Base-by-base conservation (phyloP, 1,284 basidiomycete genomes). In the Veloboletus limbatus region DNA sequence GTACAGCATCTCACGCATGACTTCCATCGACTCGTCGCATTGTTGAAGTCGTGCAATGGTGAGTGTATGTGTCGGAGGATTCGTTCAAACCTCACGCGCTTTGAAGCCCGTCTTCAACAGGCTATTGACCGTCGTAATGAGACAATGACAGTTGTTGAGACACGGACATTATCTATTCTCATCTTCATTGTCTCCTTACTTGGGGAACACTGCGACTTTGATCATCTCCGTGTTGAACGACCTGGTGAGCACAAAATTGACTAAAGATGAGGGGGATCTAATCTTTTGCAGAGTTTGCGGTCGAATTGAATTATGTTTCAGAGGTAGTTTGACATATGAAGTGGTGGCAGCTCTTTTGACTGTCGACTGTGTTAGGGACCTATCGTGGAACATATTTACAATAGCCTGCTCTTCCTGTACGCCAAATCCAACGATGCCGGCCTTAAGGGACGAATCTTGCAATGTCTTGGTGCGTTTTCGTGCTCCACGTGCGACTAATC, bases 141-240 rank as follows among this genome's bases (percentile, higher is more conserved):
- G 18, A 32, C 53, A 6, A 66, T 70, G 56, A 49, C 59, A 8
- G 40, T 60, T 5, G 54, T 68, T 7, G 75, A 79, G 41, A 60
- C 63, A 34, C 66, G 72, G 39, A 69, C 74, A 7, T 57, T 82
- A 24, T 67, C 74, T 3, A 78, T 93, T 17, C 72, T 95, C 20
- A 82, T 92, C 27, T 86, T 87, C 57, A 92, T 97, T 38, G 81
- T 87, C 0, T 81, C 91, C 0, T 71, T 97, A 3, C 77, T 98
- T 0, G 89, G 85, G 38, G 92, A 98, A 65, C 79, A 95, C 59
- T 94, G 88, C 53, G 76, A 93, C 50, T 92, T 97, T 57, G 95
- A 98, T 62, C 69, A 71, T 4, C 68, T 96, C 14, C 79, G 90
- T 4, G 55, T 57, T 20, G 80, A 84, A 30, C 71, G 82, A 55